Evolutionary conservation across 345 rosid genomes (phyloP).

Genomic region (Angophora floribunda): DNA sequence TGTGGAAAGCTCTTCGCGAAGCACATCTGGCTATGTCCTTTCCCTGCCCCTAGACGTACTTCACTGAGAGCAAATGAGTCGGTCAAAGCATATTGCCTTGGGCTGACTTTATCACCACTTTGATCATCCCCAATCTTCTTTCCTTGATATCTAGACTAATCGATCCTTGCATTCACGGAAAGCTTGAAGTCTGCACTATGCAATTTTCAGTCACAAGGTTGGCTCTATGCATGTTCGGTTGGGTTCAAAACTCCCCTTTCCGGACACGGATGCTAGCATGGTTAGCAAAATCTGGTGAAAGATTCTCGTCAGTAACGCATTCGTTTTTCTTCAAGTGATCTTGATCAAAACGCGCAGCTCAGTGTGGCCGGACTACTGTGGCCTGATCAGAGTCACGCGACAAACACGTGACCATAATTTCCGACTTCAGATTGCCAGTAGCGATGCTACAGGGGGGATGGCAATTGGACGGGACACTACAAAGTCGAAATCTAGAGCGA

Average conservation of each 20-base stretch:
- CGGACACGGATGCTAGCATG: neutral
- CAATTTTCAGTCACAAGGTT: neutral
- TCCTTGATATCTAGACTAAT: neutral
- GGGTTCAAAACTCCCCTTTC: too few species aligned
- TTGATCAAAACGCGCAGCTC: neutral
- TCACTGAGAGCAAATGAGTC: fast-evolving
- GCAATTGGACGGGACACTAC: neutral
- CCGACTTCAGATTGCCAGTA: neutral
- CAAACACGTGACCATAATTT: neutral
- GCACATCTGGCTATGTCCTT: neutral
- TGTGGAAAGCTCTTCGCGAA: neutral
- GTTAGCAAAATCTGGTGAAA: neutral
- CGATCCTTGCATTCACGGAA: neutral
- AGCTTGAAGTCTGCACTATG: neutral
- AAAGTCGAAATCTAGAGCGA: neutral
- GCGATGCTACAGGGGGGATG: neutral
- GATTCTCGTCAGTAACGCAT: neutral
- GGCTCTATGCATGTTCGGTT: too few species aligned
- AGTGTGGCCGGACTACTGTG: neutral
- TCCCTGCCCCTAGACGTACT: neutral
- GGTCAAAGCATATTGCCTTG: neutral
- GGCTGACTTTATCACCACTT: neutral
- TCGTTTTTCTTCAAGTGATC: neutral
- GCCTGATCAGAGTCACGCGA: fast-evolving
- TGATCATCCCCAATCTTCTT: neutral